Base-by-base conservation (phyloP, 768 basidiomycete species). In the Hydnum rufescens region DNA sequence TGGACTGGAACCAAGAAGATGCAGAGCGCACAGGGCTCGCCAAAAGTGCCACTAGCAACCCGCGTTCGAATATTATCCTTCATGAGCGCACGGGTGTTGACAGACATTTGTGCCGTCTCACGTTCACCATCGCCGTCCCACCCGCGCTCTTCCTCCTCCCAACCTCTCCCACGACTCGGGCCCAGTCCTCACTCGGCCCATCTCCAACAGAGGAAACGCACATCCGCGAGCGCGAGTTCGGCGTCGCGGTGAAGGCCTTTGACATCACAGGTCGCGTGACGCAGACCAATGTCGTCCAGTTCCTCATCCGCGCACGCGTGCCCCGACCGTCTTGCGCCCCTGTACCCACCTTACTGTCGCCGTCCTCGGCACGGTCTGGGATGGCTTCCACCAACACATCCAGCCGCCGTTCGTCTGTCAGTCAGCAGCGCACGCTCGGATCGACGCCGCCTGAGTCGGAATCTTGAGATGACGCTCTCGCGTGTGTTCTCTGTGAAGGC, bases 1-100 rank as follows among this genome's bases (percentile, higher is more conserved):
- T 47, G 44, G 44, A 47, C 26, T 47, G 44, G 44, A 47, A 47
- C 25, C 44, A 47, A 47, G 44, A 47, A 28, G 13, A 26, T 25
- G 8, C 26, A 13, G 8, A 13, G 26, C 8, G 26, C 13, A 13
- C 13, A 8, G 44, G 44, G 44, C 8, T 47, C 13, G 25, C 8
- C 13, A 13, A 47, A n/a, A n/a, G 16, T 13, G 44, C 44, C 8
- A 8, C 8, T 26, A 13, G 25, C 13, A 47, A 13, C 44, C 44
- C 26, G 8, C 44, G 44, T n/a, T 47, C 44, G 8, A 13, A 25
- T 16, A 47, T 47, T 28, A 47, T 8, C 8, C 8, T 47, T 25
- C 8, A 47, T 16, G 8, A 8, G 8, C 44, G 44, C 26, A 1
- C 25, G 13, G 25, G 13, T 8, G 16, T 47, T 28, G 44, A 47